Percentiles rank a stretch among this genome's conserved stretches.
phyloP scores from a whole-genome alignment of 225 moss, liverwort and hornwort genomes.

The Sphagnum contortum region DNA sequence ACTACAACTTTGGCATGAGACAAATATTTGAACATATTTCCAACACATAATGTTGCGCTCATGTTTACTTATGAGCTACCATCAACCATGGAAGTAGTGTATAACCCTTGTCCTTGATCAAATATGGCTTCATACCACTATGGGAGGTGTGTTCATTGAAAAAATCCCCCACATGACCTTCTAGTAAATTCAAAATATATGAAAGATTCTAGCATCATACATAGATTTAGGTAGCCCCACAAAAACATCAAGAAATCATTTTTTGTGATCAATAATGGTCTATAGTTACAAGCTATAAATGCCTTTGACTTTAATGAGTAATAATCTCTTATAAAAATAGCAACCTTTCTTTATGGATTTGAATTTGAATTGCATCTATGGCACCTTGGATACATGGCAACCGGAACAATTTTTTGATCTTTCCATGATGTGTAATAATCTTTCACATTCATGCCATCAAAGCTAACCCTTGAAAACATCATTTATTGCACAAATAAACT shows the following conservation, averaged over 20 bases:
- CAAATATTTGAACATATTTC: no score
- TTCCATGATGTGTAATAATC: neutral
- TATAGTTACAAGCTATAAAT: neutral
- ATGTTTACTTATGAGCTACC: no score
- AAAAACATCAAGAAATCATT: neutral
- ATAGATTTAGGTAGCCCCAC: neutral
- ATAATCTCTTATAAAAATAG: neutral
- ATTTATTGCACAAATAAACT: neutral
- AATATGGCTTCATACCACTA: no score
- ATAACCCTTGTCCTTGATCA: no score
- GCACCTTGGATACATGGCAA: neutral
- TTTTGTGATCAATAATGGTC: neutral
- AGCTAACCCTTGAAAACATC: neutral
- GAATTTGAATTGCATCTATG: neutral
- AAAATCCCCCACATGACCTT: no score
- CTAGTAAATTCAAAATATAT: no score
- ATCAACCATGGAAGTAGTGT: no score
- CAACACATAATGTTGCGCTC: no score
- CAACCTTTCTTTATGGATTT: no score
- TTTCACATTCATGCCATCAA: neutral
- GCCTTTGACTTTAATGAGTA: neutral
- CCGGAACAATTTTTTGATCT: neutral
- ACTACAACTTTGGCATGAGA: no score
- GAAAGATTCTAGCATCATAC: no score
- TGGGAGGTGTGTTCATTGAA: no score